phyloP scores from a whole-genome alignment of 306 rosid genomes.

The Fragaria ananassa region DNA sequence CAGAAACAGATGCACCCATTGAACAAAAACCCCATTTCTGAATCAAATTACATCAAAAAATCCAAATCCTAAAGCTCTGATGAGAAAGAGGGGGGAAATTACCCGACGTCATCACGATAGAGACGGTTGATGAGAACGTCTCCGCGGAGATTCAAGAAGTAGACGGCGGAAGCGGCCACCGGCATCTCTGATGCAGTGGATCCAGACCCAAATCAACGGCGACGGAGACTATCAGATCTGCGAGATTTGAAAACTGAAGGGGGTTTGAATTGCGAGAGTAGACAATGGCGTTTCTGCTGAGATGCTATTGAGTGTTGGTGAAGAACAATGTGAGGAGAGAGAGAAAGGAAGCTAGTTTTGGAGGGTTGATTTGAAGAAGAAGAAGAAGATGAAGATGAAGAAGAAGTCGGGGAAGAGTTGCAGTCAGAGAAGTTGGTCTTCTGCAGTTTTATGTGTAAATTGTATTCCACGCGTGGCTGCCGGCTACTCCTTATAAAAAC shows the following conservation, averaged over 20 bases:
- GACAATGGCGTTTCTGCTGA: background rate
- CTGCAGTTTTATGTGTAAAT: background rate
- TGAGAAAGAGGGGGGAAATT: constrained; percentile 11
- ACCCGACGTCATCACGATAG: constrained; percentile 97
- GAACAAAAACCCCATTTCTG: background rate
- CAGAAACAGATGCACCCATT: constrained; percentile 10
- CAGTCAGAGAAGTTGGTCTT: constrained; percentile 4
- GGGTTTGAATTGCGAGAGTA: background rate
- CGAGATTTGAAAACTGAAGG: constrained; percentile 7
- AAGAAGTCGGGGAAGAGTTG: background rate
- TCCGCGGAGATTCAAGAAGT: constrained; percentile 88
- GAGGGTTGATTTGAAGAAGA: background rate
- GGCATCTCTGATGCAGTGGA: constrained; percentile 76
- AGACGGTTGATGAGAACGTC: constrained; percentile 97
- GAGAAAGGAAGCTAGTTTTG: background rate
- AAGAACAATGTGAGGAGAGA: background rate
- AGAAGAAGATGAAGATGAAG: background rate
- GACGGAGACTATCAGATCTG: constrained; percentile 31
- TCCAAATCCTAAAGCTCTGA: background rate
- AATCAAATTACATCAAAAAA: background rate
- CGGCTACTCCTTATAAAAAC: background rate
- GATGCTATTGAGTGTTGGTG: background rate
- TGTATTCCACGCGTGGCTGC: background rate
- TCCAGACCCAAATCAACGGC: constrained; percentile 31
- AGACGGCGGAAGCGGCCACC: constrained; percentile 91